Percentiles rank a stretch among this genome's conserved stretches.
Evolutionary conservation across 371 early-diverging fungal species (phyloP).

Genomic region (Circinella umbellata): DNA sequence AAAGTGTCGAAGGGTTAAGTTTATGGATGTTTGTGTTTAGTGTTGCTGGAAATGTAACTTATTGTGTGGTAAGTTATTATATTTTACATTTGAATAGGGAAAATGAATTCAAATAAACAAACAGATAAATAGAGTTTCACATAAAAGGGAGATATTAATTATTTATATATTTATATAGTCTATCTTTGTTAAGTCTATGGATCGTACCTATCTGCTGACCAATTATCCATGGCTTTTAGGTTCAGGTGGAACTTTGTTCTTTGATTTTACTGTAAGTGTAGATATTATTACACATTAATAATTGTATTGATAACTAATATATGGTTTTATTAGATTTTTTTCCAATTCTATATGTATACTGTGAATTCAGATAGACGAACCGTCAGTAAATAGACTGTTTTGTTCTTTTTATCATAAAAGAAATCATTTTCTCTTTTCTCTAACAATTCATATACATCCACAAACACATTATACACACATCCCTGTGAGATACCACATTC

Average conservation of each 20-base stretch:
- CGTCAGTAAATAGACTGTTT: not conserved
- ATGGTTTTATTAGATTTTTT: slow-evolving; percentile 43
- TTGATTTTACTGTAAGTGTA: slow-evolving; percentile 63
- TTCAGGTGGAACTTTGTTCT: slow-evolving; percentile 63
- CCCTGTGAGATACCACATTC: no score
- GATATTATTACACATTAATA: not conserved
- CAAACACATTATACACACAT: no score
- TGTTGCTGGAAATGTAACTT: slow-evolving; percentile 83
- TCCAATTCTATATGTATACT: slow-evolving; percentile 54
- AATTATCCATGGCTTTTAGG: slow-evolving; percentile 80
- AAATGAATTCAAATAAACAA: not conserved
- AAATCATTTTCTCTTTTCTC: no score
- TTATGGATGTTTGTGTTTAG: slow-evolving; percentile 83
- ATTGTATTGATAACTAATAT: not conserved
- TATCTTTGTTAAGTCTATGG: slow-evolving; percentile 67
- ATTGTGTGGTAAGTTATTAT: slow-evolving; percentile 42
- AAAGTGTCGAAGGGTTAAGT: slow-evolving; percentile 78
- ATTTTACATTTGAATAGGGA: not conserved
- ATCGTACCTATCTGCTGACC: slow-evolving; percentile 60
- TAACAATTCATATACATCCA: no score
- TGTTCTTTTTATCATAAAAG: no score
- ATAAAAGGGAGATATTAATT: no score
- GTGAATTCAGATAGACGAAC: not conserved
- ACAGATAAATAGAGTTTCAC: no score
- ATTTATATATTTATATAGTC: slow-evolving; percentile 38